These are phyloP conservation scores for Thymus mandschuricus DNA, from an alignment of 257 asterid species.

Conservation along the genomic window DNA sequence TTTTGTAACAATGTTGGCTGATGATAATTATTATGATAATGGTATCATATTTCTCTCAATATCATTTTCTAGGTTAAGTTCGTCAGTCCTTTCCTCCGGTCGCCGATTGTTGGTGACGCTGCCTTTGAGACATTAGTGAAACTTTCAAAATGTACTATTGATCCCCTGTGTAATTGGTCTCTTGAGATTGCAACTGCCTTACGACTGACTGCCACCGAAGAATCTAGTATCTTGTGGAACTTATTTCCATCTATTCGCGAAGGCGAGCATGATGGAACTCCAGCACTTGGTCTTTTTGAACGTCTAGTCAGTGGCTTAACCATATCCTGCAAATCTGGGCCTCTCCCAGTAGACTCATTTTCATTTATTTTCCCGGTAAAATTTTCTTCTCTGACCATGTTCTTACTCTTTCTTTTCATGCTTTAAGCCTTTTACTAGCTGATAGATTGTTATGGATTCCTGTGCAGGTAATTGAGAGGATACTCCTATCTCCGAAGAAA, in stretches of 20 bases:
- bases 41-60: slow-evolving; percentile 15
- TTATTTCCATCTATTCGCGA: slow-evolving; percentile 69
- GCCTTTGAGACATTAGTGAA: slow-evolving; percentile 88
- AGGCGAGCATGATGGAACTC: slow-evolving; percentile 58
- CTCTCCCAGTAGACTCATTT: slow-evolving; percentile 95
- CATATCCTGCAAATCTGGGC: slow-evolving; percentile 88
- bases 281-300: slow-evolving; percentile 77
- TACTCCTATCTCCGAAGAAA: slow-evolving; percentile 82
- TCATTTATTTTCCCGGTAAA: slow-evolving; percentile 91
- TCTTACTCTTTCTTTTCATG: slow-evolving; percentile 17
- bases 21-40: slow-evolving; percentile 7
- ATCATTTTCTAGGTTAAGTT: slow-evolving; percentile 63
- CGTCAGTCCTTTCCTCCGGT: slow-evolving; percentile 72
- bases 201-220: slow-evolving; percentile 68
- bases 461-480: slow-evolving; percentile 81
- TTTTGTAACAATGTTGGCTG: slow-evolving; percentile 8
- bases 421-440: slow-evolving; percentile 12
- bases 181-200: slow-evolving; percentile 95
- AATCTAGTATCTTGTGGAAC: slow-evolving; percentile 61
- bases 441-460: slow-evolving; percentile 16
- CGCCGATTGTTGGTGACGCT: slow-evolving; percentile 84
- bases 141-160: slow-evolving; percentile 79
- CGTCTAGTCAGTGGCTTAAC: slow-evolving; percentile 77
- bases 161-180: slow-evolving; percentile 96
- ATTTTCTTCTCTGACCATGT: slow-evolving; percentile 18